A percentile compares a stretch with the other conserved stretches of the same genome.
These are phyloP conservation scores for Calonectria multiphialidica DNA, from an alignment of 2,329 filamentous ascomycete genomes.

Conservation along the genomic window DNA sequence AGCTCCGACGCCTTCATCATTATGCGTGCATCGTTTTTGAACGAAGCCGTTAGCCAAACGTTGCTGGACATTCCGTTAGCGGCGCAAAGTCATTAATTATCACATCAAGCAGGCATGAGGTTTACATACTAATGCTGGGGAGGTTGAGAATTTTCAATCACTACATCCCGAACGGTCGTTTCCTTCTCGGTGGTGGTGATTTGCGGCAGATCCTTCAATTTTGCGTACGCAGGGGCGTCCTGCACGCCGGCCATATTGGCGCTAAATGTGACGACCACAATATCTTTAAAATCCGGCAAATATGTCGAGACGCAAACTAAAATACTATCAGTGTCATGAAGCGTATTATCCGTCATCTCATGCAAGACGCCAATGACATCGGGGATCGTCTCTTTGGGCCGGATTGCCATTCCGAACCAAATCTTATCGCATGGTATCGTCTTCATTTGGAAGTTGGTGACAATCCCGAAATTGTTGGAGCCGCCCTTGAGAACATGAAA, in stretches of 20 bases:
- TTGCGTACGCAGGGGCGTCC: slow-evolving; percentile 27
- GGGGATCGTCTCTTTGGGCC: slow-evolving; percentile 28
- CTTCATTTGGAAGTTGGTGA: slow-evolving; percentile 48
- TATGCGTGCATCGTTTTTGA: slow-evolving; percentile 20
- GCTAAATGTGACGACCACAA: slow-evolving; percentile 23
- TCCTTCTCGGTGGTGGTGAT: slow-evolving; percentile 30
- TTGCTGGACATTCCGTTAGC: not conserved
- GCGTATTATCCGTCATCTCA: slow-evolving; percentile 21
- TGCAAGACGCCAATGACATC: slow-evolving; percentile 21
- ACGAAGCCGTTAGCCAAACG: slow-evolving; percentile 20
- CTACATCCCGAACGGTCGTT: slow-evolving; percentile 30
- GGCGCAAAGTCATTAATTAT: not conserved
- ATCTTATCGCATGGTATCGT: not conserved
- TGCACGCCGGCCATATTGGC: slow-evolving; percentile 29
- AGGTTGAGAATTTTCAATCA: slow-evolving; percentile 29
- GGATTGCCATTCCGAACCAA: slow-evolving; percentile 34
- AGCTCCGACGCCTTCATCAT: slow-evolving; percentile 14
- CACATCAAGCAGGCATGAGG: not conserved
- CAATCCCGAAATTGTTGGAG: slow-evolving; percentile 63
- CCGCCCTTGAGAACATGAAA: slow-evolving; percentile 64
- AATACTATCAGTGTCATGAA: slow-evolving; percentile 28
- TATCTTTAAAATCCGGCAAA: slow-evolving; percentile 30
- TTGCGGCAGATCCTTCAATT: slow-evolving; percentile 32
- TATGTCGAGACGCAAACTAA: slow-evolving; percentile 23
- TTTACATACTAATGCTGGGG: slow-evolving; percentile 28